These are phyloP conservation scores for Truncatella angustata DNA, from an alignment of 2,329 filamentous ascomycete species.

Conservation along the genomic window DNA sequence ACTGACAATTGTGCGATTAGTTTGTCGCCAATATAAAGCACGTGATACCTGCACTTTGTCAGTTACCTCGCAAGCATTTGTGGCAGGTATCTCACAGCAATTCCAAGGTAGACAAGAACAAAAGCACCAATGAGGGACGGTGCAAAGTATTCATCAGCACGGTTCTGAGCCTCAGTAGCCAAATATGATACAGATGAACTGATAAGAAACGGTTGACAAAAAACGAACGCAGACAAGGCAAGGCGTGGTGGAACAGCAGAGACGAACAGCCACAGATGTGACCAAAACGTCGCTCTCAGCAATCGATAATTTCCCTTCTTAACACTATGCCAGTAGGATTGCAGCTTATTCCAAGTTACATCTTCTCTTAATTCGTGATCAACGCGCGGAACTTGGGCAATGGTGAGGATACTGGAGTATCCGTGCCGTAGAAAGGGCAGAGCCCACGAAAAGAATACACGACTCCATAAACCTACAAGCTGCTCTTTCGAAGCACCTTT, in stretches of 20 bases:
- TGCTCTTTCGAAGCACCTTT: background rate
- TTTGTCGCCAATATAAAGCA: background rate
- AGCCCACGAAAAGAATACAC: background rate
- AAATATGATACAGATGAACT: background rate
- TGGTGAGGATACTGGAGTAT: background rate
- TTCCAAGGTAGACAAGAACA: background rate
- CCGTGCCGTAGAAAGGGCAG: background rate
- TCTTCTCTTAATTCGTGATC: background rate
- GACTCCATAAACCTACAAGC: background rate
- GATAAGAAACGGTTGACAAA: background rate
- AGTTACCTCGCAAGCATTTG: background rate
- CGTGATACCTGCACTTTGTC: background rate
- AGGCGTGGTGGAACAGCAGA: background rate
- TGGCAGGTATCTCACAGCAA: background rate
- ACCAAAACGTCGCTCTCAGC: background rate
- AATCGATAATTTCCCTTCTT: background rate
- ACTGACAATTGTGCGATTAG: background rate
- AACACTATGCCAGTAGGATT: background rate
- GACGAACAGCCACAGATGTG: background rate
- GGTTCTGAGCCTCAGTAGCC: background rate
- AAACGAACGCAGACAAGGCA: background rate
- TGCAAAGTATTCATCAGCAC: background rate
- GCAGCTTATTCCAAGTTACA: background rate
- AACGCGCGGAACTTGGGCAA: background rate
- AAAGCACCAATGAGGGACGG: background rate